These are phyloP conservation scores for Boletus reticuloceps DNA, from an alignment of 768 basidiomycete species.

Conservation along the genomic window DNA sequence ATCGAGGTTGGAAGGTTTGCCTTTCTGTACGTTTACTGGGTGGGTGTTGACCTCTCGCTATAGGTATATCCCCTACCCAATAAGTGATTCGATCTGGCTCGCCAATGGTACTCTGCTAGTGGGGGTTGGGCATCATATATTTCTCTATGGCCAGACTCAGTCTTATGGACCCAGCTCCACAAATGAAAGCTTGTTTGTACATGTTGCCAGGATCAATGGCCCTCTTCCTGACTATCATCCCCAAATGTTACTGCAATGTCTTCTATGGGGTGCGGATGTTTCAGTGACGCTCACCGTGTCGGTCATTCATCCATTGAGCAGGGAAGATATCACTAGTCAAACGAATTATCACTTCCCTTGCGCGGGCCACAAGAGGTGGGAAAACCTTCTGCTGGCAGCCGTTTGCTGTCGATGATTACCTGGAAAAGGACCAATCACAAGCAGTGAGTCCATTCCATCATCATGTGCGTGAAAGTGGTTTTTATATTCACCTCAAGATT, in stretches of 20 bases:
- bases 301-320: slow-evolving; percentile 30
- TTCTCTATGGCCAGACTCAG: slow-evolving; percentile 61
- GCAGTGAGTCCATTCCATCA: slow-evolving; percentile 17
- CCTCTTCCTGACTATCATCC: slow-evolving; percentile 92
- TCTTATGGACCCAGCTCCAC: slow-evolving; percentile 18
- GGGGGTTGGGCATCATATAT: slow-evolving; percentile 81
- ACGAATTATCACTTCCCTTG: slow-evolving; percentile 69
- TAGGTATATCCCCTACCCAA: slow-evolving; percentile 75
- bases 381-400: slow-evolving; percentile 40
- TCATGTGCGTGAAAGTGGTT: neutral
- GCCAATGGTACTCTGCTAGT: slow-evolving; percentile 79
- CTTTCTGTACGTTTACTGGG: neutral
- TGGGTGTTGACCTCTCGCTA: neutral
- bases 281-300: neutral
- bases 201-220: slow-evolving; percentile 80
- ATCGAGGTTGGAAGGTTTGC: slow-evolving; percentile 70
- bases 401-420: slow-evolving; percentile 51
- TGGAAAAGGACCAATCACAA: slow-evolving; percentile 17
- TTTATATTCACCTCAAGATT: slow-evolving; percentile 7
- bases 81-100: slow-evolving; percentile 91
- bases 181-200: slow-evolving; percentile 66
- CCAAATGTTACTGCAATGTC: slow-evolving; percentile 86
- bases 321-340: slow-evolving; percentile 87
- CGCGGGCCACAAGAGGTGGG: slow-evolving; percentile 27
- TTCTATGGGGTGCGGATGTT: slow-evolving; percentile 76